These are phyloP conservation scores for Russula foetens DNA, from an alignment of 768 basidiomycete genomes.

Conservation along the genomic window DNA sequence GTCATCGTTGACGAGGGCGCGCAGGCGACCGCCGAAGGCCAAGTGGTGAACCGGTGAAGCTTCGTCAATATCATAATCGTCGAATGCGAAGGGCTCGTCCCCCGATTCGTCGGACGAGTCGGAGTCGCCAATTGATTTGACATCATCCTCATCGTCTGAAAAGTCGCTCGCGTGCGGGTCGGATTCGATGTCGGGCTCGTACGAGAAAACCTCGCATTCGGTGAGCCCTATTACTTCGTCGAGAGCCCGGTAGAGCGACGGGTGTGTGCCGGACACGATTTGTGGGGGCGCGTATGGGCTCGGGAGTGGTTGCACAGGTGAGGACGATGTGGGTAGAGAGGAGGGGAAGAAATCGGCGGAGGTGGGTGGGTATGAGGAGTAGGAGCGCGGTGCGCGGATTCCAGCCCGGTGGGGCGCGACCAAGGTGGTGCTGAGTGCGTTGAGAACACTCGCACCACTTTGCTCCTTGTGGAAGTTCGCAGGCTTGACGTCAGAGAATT, in stretches of 20 bases:
- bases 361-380: conserved; percentile 79
- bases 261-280: conserved; percentile 78
- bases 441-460: conserved; percentile 67
- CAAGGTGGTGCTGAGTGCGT: conserved; percentile 77
- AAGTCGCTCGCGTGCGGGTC: conserved; percentile 89
- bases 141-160: conserved; percentile 71
- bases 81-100: conserved; percentile 68
- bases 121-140: conserved; percentile 56
- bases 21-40: conserved; percentile 20
- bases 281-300: conserved; percentile 67
- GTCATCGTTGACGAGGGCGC: conserved; percentile 30
- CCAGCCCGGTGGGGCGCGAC: conserved; percentile 63
- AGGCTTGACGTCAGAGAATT: conserved; percentile 88
- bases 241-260: conserved; percentile 77
- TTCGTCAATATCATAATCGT: conserved; percentile 71
- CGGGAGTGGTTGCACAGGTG: conserved; percentile 50
- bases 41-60: conserved; percentile 23
- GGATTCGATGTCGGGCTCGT: conserved; percentile 84
- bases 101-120: conserved; percentile 57
- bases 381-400: conserved; percentile 64
- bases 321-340: conserved; percentile 63
- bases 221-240: conserved; percentile 84
- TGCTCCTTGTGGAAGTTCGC: conserved; percentile 82
- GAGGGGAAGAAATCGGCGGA: conserved; percentile 67
- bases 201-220: conserved; percentile 95